These are phyloP conservation scores for Leccinum subgranulosum DNA, from an alignment of 768 basidiomycete genomes.

Conservation along the genomic window DNA sequence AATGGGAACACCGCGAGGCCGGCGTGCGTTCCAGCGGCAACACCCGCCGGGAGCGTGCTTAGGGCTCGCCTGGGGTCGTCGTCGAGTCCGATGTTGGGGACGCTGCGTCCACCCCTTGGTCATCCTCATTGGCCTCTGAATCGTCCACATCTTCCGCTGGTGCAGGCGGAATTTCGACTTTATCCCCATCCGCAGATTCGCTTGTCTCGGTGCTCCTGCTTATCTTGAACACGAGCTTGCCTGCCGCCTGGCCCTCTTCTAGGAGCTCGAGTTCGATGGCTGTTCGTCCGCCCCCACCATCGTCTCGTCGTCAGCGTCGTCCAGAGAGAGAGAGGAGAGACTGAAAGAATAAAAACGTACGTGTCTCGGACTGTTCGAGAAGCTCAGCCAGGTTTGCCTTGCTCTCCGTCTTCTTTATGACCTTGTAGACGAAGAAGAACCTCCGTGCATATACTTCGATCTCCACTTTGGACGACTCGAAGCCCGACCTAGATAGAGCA, in stretches of 20 bases:
- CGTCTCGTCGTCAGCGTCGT: not conserved
- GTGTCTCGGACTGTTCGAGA: slow-evolving; percentile 30
- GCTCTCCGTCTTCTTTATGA: slow-evolving; percentile 34
- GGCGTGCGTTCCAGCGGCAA: not conserved
- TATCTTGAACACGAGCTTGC: slow-evolving; percentile 28
- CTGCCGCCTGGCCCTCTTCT: slow-evolving; percentile 31
- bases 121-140: not conserved
- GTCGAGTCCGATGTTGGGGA: slow-evolving; percentile 1
- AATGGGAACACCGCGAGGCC: not conserved
- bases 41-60: not conserved
- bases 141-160: not conserved
- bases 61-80: slow-evolving; percentile 1
- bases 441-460: slow-evolving; percentile 30
- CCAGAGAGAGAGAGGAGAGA: not conserved
- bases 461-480: slow-evolving; percentile 33
- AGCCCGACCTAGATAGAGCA: slow-evolving; percentile 20
- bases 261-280: slow-evolving; percentile 31
- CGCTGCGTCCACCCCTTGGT: not conserved
- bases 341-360: slow-evolving; percentile 13
- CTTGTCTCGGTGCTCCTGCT: slow-evolving; percentile 11
- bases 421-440: slow-evolving; percentile 32
- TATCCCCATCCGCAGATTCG: not conserved
- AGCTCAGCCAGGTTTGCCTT: slow-evolving; percentile 31
- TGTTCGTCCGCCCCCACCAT: slow-evolving; percentile 2
- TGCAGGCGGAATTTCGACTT: slow-evolving; percentile 1